Evolutionary conservation across 805 yeast genomes (phyloP).

Genomic region (Teunomyces gatunensis): DNA sequence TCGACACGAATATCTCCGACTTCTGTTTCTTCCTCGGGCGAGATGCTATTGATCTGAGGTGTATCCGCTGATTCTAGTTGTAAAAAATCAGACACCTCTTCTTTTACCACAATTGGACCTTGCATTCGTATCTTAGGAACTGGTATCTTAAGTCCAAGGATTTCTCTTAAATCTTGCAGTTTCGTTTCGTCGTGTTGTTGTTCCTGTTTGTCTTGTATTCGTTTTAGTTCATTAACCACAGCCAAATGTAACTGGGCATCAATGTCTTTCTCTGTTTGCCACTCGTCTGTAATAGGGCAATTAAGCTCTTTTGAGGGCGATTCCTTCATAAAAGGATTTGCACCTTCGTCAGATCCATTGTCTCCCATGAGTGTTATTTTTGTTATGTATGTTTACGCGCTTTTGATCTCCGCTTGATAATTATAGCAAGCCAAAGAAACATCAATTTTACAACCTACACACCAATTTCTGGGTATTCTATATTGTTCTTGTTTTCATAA

Average conservation of each 20-base stretch:
- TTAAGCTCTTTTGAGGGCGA: not conserved
- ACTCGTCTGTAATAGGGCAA: not conserved
- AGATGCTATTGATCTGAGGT: not conserved
- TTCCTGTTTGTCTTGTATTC: not conserved
- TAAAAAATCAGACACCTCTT: not conserved
- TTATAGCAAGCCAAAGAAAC: no score
- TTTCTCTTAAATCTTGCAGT: not conserved
- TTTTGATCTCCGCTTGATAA: not conserved
- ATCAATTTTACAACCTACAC: no score
- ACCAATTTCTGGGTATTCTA: no score
- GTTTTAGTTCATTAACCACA: not conserved
- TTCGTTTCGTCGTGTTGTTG: not conserved
- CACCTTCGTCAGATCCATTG: not conserved
- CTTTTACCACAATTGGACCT: not conserved
- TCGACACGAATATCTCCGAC: not conserved
- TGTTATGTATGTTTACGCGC: not conserved
- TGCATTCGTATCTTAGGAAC: not conserved
- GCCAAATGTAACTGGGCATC: not conserved
- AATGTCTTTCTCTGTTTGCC: not conserved
- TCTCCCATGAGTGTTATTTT: not conserved
- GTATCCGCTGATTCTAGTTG: not conserved
- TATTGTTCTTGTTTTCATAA: no score
- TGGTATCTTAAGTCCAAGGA: not conserved
- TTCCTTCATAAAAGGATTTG: not conserved
- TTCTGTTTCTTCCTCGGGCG: not conserved